Evolutionary conservation across 2,329 filamentous ascomycete species (phyloP).

Genomic region (Nothomitra cinnamomea): DNA sequence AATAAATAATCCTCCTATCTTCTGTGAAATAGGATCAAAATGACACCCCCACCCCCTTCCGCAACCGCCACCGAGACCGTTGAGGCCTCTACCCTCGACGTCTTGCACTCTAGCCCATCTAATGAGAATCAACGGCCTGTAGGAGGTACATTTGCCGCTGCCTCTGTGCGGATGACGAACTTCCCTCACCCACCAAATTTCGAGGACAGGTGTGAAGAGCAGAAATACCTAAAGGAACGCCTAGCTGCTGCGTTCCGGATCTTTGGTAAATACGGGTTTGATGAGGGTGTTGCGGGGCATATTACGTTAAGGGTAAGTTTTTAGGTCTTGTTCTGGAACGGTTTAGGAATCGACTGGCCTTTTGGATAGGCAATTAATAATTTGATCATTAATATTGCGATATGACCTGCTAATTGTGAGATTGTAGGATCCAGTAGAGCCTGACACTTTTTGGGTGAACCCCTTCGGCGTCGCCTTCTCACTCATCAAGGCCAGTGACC

Average conservation of each 20-base stretch:
- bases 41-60: slow-evolving; percentile 18
- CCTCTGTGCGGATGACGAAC: slow-evolving; percentile 6
- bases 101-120: neutral
- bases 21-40: slow-evolving; percentile 5
- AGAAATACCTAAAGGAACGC: slow-evolving; percentile 36
- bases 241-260: slow-evolving; percentile 39
- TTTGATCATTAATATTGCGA: too few relatives aligned
- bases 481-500: slow-evolving; percentile 43
- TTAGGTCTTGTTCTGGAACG: slow-evolving; percentile 17
- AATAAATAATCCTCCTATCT: slow-evolving; percentile 1
- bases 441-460: slow-evolving; percentile 47
- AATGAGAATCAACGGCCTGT: slow-evolving; percentile 7
- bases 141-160: slow-evolving; percentile 4
- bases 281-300: slow-evolving; percentile 46
- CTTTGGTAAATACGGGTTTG: slow-evolving; percentile 38
- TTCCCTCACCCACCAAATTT: slow-evolving; percentile 22
- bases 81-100: slow-evolving; percentile 1
- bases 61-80: slow-evolving; percentile 14
- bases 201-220: slow-evolving; percentile 27
- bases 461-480: slow-evolving; percentile 47
- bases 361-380: too few relatives aligned
- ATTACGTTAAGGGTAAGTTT: slow-evolving; percentile 31
- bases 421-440: slow-evolving; percentile 36
- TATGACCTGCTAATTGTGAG: too few relatives aligned
- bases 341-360: neutral